phyloP scores from a whole-genome alignment of 176 grass and related monocot genomes.

The Ensete glaucum region DNA sequence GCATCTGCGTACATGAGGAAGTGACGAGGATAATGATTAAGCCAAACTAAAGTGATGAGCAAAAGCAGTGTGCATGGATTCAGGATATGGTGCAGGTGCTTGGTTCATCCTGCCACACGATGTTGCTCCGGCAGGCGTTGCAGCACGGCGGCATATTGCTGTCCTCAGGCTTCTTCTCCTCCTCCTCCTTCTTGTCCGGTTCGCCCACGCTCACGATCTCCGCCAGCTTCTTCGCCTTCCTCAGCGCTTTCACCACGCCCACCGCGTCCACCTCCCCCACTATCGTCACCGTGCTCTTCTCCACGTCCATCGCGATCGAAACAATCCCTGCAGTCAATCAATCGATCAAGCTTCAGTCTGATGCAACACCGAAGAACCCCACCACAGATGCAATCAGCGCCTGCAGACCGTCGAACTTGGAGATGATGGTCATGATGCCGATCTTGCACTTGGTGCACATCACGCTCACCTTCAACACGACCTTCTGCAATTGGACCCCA shows the following conservation, averaged over 20 bases:
- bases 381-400: neutral
- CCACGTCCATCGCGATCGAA: constrained; percentile 1
- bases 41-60: too few relatives aligned
- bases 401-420: neutral
- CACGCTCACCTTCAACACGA: constrained; percentile 5
- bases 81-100: neutral
- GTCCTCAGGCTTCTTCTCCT: neutral
- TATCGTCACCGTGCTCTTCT: constrained; percentile 12
- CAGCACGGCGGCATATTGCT: constrained; percentile 1
- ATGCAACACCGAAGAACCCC: neutral
- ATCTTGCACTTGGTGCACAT: constrained; percentile 4
- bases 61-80: too few relatives aligned
- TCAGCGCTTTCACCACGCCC: constrained; percentile 1
- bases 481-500: neutral
- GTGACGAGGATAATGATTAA: too few relatives aligned
- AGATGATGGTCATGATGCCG: neutral
- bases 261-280: neutral
- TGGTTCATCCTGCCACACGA: neutral
- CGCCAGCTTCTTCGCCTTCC: constrained; percentile 8
- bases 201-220: neutral
- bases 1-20: too few relatives aligned
- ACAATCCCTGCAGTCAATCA: neutral
- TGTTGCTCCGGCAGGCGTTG: neutral
- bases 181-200: neutral
- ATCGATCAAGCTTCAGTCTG: neutral